Conservation (phyloP, 805 yeast species). For the Myxozyma udenii region DNA sequence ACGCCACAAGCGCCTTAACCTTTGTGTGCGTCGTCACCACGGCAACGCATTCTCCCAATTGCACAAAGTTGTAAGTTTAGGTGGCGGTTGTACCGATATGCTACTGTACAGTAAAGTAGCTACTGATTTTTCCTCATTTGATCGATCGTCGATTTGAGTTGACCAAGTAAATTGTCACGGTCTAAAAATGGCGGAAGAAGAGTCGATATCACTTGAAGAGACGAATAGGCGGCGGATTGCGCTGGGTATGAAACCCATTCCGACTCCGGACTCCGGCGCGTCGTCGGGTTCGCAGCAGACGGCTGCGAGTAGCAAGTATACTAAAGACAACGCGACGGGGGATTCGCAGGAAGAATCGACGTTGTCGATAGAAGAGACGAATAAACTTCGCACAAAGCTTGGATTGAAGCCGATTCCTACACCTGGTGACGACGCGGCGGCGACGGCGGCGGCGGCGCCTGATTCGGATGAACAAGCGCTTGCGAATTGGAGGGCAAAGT, state of each 20-base stretch:
- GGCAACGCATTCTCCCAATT: too few species aligned
- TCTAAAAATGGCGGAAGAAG: slow-evolving; percentile 13
- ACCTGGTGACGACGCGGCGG: slow-evolving; percentile 1
- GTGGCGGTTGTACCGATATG: too few species aligned
- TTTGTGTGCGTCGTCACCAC: too few species aligned
- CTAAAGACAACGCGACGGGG: slow-evolving; percentile 10
- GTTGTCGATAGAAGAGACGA: slow-evolving; percentile 27
- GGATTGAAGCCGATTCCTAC: slow-evolving; percentile 55
- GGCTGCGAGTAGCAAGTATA: not conserved
- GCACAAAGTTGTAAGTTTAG: too few species aligned
- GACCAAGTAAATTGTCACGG: not conserved
- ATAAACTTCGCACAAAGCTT: slow-evolving; percentile 37
- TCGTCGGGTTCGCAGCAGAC: not conserved
- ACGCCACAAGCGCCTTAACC: too few species aligned
- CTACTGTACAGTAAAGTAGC: too few species aligned
- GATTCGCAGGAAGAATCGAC: slow-evolving; percentile 17
- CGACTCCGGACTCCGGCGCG: slow-evolving; percentile 22
- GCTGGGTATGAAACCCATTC: slow-evolving; percentile 55
- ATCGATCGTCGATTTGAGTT: too few species aligned
- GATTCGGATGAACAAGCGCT: slow-evolving; percentile 42
- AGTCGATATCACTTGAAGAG: slow-evolving; percentile 46
- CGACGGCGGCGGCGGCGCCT: slow-evolving; percentile 2
- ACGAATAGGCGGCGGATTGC: slow-evolving; percentile 53
- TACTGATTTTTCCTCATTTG: too few species aligned
- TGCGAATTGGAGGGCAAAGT: slow-evolving; percentile 38